phyloP scores from a whole-genome alignment of 768 basidiomycete genomes.

The Imleria badia region DNA sequence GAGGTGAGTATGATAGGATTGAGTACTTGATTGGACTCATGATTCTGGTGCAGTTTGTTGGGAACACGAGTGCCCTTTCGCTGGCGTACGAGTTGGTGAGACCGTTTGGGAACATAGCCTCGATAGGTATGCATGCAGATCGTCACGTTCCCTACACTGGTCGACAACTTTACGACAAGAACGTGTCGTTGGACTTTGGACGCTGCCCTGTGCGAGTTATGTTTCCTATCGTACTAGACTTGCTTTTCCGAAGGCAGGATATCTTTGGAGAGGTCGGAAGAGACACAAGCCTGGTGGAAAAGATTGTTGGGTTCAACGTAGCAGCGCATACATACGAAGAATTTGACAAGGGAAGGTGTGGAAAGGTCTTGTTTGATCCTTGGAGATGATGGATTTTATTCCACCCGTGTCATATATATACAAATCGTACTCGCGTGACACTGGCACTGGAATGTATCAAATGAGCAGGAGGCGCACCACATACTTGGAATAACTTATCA shows the following conservation, averaged over 20 bases:
- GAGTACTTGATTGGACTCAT: background rate
- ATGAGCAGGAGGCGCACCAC: no score
- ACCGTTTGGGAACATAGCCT: slow-evolving; percentile 72
- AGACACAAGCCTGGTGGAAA: slow-evolving; percentile 62
- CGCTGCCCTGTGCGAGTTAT: slow-evolving; percentile 79
- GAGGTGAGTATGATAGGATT: slow-evolving; percentile 48
- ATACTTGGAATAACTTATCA: no score
- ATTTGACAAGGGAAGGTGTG: slow-evolving; percentile 71
- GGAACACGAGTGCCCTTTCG: slow-evolving; percentile 59
- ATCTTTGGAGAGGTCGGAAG: slow-evolving; percentile 68
- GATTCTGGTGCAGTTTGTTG: slow-evolving; percentile 53
- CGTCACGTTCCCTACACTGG: slow-evolving; percentile 55
- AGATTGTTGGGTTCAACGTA: slow-evolving; percentile 57
- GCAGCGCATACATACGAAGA: slow-evolving; percentile 60
- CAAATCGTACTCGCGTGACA: no score
- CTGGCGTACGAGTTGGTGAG: slow-evolving; percentile 71
- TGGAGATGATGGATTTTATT: slow-evolving; percentile 43
- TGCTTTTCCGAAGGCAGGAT: slow-evolving; percentile 69
- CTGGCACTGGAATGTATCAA: no score
- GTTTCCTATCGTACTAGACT: slow-evolving; percentile 68
- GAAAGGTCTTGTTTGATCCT: slow-evolving; percentile 77
- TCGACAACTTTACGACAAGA: slow-evolving; percentile 66
- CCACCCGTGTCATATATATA: no score
- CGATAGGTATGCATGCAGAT: slow-evolving; percentile 70
- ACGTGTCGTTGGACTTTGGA: slow-evolving; percentile 78